Evolutionary conservation across 306 rosid genomes (phyloP).

Genomic region (Fragaria iinumae): DNA sequence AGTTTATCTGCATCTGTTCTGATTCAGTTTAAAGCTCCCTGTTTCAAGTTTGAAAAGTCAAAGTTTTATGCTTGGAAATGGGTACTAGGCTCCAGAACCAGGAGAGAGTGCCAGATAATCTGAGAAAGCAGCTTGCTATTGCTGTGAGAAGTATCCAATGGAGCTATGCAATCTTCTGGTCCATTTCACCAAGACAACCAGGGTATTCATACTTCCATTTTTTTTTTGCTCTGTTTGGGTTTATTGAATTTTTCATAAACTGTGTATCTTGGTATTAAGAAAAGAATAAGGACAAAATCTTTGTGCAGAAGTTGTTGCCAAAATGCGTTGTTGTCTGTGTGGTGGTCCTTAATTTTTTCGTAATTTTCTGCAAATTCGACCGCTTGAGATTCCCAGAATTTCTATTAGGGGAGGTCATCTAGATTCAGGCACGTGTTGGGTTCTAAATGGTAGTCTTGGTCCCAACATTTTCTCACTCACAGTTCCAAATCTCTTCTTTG

Average conservation of each 20-base stretch:
- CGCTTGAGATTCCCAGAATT: conserved; percentile 6
- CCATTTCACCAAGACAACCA: conserved; percentile 51
- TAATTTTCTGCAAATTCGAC: conserved; percentile 13
- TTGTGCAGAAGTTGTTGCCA: not conserved
- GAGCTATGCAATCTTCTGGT: conserved; percentile 87
- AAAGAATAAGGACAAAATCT: not conserved
- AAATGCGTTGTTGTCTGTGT: not conserved
- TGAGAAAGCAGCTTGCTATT: conserved; percentile 70
- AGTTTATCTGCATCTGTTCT: conserved; percentile 11
- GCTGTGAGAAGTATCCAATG: conserved; percentile 82
- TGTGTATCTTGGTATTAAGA: not conserved
- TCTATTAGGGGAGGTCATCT: not conserved
- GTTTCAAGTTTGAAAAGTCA: conserved; percentile 11
- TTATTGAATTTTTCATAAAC: not conserved
- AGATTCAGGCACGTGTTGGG: conserved; percentile 12
- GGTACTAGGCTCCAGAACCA: conserved; percentile 26
- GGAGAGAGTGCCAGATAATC: conserved; percentile 44
- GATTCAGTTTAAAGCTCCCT: not conserved
- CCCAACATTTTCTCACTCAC: not conserved
- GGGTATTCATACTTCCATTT: conserved; percentile 40
- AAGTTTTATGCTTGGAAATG: conserved; percentile 32
- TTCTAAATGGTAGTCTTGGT: not conserved
- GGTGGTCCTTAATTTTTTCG: not conserved
- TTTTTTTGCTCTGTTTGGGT: conserved; percentile 5
- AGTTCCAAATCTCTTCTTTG: not conserved